Evolutionary conservation across 352 stramenopile genomes (phyloP).

Genomic region (Pythium dissimile): DNA sequence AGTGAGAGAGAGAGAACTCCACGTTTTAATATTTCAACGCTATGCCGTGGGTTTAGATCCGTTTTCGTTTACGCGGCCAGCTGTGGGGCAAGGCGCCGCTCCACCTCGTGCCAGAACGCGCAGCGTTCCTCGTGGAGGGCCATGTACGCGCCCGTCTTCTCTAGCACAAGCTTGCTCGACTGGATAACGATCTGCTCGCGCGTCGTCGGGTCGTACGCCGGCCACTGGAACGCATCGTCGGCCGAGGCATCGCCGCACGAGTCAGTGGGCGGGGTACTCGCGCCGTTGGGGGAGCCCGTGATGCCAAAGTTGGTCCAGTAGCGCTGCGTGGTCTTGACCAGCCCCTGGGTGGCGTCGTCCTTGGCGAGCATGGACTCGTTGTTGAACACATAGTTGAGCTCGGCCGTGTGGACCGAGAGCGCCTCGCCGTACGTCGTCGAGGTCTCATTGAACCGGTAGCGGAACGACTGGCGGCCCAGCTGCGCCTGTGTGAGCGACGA

Average conservation of each 20-base stretch:
- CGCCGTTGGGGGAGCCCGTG: constrained; percentile 8
- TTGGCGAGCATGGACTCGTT: not conserved
- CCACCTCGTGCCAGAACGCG: constrained; percentile 10
- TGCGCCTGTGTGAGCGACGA: not conserved
- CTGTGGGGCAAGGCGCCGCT: not conserved
- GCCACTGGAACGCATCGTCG: not conserved
- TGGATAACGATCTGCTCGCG: constrained; percentile 6
- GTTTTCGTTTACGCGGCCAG: not conserved
- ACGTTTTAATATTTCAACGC: too few relatives aligned
- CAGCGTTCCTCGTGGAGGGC: constrained; percentile 9
- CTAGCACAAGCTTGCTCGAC: not conserved
- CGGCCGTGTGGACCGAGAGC: constrained; percentile 4
- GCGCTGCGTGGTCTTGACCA: not conserved
- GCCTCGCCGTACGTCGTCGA: not conserved
- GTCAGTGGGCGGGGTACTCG: not conserved
- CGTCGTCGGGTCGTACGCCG: not conserved
- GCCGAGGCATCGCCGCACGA: not conserved
- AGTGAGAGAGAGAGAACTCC: too few relatives aligned
- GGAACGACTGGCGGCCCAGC: not conserved
- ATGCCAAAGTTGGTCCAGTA: constrained; percentile 14
- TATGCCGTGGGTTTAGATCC: too few relatives aligned
- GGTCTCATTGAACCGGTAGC: constrained; percentile 16
- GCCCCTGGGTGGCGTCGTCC: not conserved
- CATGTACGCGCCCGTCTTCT: constrained; percentile 7
- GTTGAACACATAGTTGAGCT: constrained; percentile 12